phyloP scores from a whole-genome alignment of 2,329 filamentous ascomycete species.

The Epichloe coenophiala region DNA sequence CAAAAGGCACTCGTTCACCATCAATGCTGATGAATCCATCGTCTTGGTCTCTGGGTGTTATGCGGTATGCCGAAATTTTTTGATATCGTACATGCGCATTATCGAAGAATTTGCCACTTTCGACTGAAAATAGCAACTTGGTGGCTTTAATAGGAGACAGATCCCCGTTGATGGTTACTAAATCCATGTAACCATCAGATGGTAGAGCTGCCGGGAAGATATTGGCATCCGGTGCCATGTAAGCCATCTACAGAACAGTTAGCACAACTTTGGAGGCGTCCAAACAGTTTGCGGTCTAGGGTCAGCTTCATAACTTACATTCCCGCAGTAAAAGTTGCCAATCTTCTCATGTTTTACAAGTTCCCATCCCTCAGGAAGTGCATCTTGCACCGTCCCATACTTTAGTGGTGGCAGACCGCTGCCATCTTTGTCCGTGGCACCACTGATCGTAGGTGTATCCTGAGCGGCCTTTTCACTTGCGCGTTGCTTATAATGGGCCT shows the following conservation, averaged over 20 bases:
- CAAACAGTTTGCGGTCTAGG: neutral
- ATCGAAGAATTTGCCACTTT: constrained; percentile 66
- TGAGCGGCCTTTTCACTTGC: constrained; percentile 18
- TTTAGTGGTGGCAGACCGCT: constrained; percentile 56
- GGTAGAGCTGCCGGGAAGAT: constrained; percentile 79
- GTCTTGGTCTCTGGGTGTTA: constrained; percentile 58
- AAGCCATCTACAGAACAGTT: constrained; percentile 52
- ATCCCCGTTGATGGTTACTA: constrained; percentile 68
- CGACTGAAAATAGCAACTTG: constrained; percentile 56
- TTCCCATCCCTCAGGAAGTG: constrained; percentile 66
- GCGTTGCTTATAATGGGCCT: constrained; percentile 52
- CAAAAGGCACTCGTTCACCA: constrained; percentile 76
- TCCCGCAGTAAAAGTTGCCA: constrained; percentile 88
- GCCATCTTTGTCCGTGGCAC: constrained; percentile 14
- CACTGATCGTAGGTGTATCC: neutral
- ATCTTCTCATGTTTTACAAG: constrained; percentile 60
- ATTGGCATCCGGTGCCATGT: constrained; percentile 74
- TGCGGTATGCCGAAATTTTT: constrained; percentile 78
- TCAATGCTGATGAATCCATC: constrained; percentile 89
- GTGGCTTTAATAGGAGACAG: constrained; percentile 54
- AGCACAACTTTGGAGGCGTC: neutral
- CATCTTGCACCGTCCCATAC: constrained; percentile 69
- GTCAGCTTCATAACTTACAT: constrained; percentile 37
- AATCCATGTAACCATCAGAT: constrained; percentile 73
- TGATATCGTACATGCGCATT: constrained; percentile 63